Percentiles rank a stretch among this genome's conserved stretches.
Conservation (phyloP, 2,329 filamentous ascomycete genomes). For the Fusarium nematophilum region DNA sequence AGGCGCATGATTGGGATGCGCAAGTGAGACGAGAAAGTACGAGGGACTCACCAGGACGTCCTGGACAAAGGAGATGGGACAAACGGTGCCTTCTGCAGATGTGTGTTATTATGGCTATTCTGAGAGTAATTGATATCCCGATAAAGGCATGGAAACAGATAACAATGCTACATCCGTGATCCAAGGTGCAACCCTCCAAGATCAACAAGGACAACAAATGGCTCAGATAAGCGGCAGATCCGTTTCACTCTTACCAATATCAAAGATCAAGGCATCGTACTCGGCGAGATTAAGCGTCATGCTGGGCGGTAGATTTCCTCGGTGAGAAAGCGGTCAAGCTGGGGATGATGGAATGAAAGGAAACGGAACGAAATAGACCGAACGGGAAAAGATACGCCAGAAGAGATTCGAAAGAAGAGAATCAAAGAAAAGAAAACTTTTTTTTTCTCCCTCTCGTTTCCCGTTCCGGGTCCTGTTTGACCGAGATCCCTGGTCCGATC, state of each 20-base stretch:
- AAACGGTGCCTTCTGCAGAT: conserved; percentile 79
- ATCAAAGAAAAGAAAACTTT: not conserved
- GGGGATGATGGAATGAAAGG: conserved; percentile 25
- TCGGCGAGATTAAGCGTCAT: conserved; percentile 44
- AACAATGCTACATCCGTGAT: not conserved
- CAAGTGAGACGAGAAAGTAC: conserved; percentile 27
- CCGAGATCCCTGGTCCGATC: conserved; percentile 30
- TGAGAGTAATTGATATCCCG: conserved; percentile 17
- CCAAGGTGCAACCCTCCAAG: conserved; percentile 10
- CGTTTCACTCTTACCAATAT: conserved; percentile 50
- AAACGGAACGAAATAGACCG: conserved; percentile 7
- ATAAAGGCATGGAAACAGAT: conserved; percentile 7
- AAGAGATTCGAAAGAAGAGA: not conserved
- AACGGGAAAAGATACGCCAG: too few relatives aligned
- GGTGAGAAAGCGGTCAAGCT: conserved; percentile 34
- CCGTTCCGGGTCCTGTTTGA: conserved; percentile 9
- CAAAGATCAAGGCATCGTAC: conserved; percentile 50
- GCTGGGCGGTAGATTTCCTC: conserved; percentile 11
- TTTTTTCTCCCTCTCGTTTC: conserved; percentile 6
- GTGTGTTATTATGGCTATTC: conserved; percentile 38
- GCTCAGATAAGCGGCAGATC: not conserved
- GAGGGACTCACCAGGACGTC: conserved; percentile 77
- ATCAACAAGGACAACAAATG: conserved; percentile 9
- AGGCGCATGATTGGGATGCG: conserved; percentile 22
- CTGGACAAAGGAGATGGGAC: conserved; percentile 86